Percentiles rank a stretch among this genome's conserved stretches.
phyloP scores from a whole-genome alignment of 2,329 filamentous ascomycete genomes.

The Pseudogymnoascus sp. region DNA sequence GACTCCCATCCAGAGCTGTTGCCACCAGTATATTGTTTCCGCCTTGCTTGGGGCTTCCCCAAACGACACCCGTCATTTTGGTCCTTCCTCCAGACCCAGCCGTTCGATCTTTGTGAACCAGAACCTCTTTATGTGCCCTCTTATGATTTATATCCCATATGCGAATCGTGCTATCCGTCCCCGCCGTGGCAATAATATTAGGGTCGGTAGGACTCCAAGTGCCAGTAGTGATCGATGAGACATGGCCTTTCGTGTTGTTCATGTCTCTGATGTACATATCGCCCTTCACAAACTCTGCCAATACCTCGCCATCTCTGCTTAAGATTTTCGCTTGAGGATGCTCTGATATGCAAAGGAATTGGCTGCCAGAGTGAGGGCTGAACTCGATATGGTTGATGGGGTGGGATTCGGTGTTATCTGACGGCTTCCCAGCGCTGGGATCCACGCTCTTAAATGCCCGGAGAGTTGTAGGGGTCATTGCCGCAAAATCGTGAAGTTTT shows the following conservation, averaged over 20 bases:
- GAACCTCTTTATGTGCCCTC: slow-evolving; percentile 82
- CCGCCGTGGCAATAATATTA: slow-evolving; percentile 82
- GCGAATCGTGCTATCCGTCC: slow-evolving; percentile 87
- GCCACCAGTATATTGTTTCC: slow-evolving; percentile 72
- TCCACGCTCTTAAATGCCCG: slow-evolving; percentile 91
- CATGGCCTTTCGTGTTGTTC: slow-evolving; percentile 95
- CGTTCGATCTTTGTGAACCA: slow-evolving; percentile 92
- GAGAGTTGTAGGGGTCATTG: slow-evolving; percentile 91
- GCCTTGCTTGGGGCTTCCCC: slow-evolving; percentile 73
- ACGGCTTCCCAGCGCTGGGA: slow-evolving; percentile 69
- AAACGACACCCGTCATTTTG: slow-evolving; percentile 87
- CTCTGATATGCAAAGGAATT: slow-evolving; percentile 81
- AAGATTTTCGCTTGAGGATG: slow-evolving; percentile 87
- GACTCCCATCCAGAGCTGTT: slow-evolving; percentile 78
- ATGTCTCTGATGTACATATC: slow-evolving; percentile 98
- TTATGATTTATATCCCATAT: slow-evolving; percentile 97
- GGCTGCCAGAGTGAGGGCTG: slow-evolving; percentile 71
- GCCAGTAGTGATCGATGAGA: slow-evolving; percentile 83
- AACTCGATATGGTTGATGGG: slow-evolving; percentile 82
- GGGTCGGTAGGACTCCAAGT: slow-evolving; percentile 86
- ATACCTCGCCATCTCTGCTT: slow-evolving; percentile 76
- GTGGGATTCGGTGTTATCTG: slow-evolving; percentile 72
- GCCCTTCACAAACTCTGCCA: slow-evolving; percentile 89
- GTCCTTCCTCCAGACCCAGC: slow-evolving; percentile 83
- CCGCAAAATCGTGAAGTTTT: slow-evolving; percentile 90